Base-by-base conservation (phyloP, 331 rosid genomes). In the Malus hybrid region DNA sequence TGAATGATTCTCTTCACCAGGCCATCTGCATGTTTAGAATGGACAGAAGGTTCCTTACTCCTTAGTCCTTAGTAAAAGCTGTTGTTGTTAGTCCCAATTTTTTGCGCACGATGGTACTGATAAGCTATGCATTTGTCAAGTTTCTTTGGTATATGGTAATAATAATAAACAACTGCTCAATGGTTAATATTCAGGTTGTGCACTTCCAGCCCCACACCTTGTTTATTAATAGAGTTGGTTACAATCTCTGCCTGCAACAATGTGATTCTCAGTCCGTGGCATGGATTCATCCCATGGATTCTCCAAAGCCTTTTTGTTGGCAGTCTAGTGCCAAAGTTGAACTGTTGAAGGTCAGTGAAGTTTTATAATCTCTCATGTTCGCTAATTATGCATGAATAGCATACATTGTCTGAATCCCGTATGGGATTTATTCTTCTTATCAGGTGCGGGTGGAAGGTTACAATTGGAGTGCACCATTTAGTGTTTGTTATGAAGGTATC, bases 381-480 rank as follows among this genome's bases (percentile, higher is more conserved):
- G 16, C 48, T 63, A 44, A n/a, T 67, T 15, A 6, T 71, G 26
- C 20, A 30, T 78, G 24, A 65, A 69, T 66, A 58, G 57, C 36
- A 33, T 76, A 57, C 70, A 69, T 60, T 75, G 26, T 71, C 52
- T 70, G 73, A 65, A 79, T 86, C 55, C 68, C 42, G 19, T 19
- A 2, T 64, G 99, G 32, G 24, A 24, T 24, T 24, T 94, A 86
- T 77, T 24, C 24, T 24, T 24, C 24, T 24, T 24, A 24, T 24
- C 24, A 24, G 24, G 24, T 24, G 24, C 24, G 91, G 61, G 84
- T 90, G 70, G 88, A 94, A 71, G 99, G 97, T 39, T 94, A 88
- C 84, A 75, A 86, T 66, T 94, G 99, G 99, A 94, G 99, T 79
- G 73, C 88, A 53, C 96, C 97, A 81, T 94, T 94, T 84, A 92